Conservation (phyloP, 2,329 filamentous ascomycete genomes). For the Xylariaceae sp. region DNA sequence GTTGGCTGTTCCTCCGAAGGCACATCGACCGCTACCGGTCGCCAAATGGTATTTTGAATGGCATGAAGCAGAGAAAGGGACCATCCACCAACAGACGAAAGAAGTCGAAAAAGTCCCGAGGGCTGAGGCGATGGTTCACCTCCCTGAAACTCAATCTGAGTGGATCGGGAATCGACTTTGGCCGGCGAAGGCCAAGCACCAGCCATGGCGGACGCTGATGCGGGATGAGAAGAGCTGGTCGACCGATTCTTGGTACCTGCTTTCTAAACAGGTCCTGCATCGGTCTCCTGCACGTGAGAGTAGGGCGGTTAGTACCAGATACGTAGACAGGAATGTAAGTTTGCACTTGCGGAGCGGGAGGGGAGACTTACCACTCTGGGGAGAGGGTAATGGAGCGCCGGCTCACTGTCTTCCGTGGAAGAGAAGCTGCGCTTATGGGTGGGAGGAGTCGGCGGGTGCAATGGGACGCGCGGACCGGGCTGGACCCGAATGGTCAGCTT, state of each 20-base stretch:
- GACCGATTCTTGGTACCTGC: slow-evolving; percentile 10
- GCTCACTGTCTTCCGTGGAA: background rate
- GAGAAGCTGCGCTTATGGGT: slow-evolving; percentile 1
- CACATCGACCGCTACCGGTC: background rate
- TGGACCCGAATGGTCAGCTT: slow-evolving; percentile 10
- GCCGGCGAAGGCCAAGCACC: slow-evolving; percentile 16
- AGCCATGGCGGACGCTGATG: slow-evolving; percentile 8
- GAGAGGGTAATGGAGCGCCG: background rate
- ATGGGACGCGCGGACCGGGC: background rate
- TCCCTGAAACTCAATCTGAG: too few relatives aligned
- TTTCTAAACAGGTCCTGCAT: slow-evolving; percentile 18
- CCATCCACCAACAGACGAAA: background rate
- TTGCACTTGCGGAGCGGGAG: background rate
- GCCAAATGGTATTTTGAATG: slow-evolving; percentile 1
- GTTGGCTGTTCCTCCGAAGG: background rate
- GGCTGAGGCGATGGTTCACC: background rate
- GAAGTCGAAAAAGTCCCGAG: background rate
- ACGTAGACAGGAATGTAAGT: background rate
- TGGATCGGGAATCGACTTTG: background rate
- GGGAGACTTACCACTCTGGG: slow-evolving; percentile 5
- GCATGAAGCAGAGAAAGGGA: background rate
- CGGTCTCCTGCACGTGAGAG: slow-evolving; percentile 8
- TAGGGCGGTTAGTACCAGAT: slow-evolving; percentile 2
- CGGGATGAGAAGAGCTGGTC: background rate
- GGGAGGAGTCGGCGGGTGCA: background rate